A percentile compares a stretch with the other conserved stretches of the same genome.
Evolutionary conservation across 495 filamentous ascomycete genomes (phyloP).

Genomic region (Eremomyces bilateralis): DNA sequence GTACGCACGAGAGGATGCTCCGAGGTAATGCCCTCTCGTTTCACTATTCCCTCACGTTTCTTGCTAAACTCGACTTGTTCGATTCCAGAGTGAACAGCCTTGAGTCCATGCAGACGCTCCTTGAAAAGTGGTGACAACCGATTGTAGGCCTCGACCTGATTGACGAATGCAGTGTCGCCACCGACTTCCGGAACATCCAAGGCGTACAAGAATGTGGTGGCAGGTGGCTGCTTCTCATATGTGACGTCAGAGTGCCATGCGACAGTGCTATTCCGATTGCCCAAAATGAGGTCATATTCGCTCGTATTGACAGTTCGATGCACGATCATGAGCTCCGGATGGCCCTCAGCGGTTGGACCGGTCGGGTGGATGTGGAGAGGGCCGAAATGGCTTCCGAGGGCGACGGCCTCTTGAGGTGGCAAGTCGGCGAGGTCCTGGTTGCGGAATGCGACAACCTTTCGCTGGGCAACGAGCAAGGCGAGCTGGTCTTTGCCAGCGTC

Average conservation of each 20-base stretch:
- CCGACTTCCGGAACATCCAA: constrained; percentile 7
- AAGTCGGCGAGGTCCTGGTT: constrained; percentile 26
- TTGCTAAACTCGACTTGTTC: constrained; percentile 5
- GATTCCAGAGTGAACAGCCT: constrained; percentile 6
- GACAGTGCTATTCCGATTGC: constrained; percentile 8
- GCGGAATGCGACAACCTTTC: constrained; percentile 54
- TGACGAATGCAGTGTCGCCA: constrained; percentile 7
- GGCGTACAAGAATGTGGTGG: constrained; percentile 7
- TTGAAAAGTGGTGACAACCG: constrained; percentile 7
- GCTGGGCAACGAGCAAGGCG: constrained; percentile 42
- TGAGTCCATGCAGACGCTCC: constrained; percentile 5
- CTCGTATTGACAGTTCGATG: constrained; percentile 6
- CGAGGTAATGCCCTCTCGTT: constrained; percentile 6
- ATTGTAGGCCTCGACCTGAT: constrained; percentile 7
- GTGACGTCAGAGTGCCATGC: constrained; percentile 10
- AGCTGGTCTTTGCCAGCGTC: constrained; percentile 53
- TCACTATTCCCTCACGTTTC: constrained; percentile 6
- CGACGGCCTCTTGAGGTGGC: constrained; percentile 6
- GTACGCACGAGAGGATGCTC: constrained; percentile 9
- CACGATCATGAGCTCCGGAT: background rate
- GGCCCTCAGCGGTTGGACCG: background rate
- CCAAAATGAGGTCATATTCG: constrained; percentile 7
- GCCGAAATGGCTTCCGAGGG: constrained; percentile 8
- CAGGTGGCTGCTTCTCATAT: constrained; percentile 9
- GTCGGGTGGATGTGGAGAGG: constrained; percentile 7